phyloP scores from a whole-genome alignment of 345 rosid genomes.

The Aquilaria yunnanensis region DNA sequence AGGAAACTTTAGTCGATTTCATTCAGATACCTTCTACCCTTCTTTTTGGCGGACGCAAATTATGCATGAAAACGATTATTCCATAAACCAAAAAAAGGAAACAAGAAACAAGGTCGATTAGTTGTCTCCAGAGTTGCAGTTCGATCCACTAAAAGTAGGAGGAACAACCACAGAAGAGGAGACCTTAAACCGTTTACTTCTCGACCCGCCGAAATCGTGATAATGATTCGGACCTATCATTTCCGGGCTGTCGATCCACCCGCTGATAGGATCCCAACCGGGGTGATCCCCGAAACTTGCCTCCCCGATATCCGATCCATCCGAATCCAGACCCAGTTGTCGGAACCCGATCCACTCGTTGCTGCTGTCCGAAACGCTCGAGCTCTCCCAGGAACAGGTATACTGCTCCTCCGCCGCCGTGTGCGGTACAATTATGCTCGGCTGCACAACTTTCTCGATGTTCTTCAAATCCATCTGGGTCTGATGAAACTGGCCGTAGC shows the following conservation, averaged over 20 bases:
- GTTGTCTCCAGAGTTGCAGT: too few species aligned
- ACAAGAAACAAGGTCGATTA: too few species aligned
- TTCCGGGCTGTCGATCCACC: constrained; percentile 52
- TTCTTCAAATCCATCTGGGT: constrained; percentile 31
- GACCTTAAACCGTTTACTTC: constrained; percentile 62
- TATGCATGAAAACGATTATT: too few species aligned
- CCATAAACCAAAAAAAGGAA: too few species aligned
- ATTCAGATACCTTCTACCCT: too few species aligned
- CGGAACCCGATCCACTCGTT: constrained; percentile 45
- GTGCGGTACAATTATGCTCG: constrained; percentile 50
- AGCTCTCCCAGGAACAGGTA: constrained; percentile 42
- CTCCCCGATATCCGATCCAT: constrained; percentile 46
- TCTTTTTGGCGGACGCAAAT: too few species aligned
- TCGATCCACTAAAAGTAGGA: constrained; percentile 33
- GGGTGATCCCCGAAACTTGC: constrained; percentile 18
- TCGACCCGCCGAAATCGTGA: constrained; percentile 24
- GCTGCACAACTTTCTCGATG: constrained; percentile 58
- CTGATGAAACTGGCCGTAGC: constrained; percentile 20
- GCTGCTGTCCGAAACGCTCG: constrained; percentile 51
- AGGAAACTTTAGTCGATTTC: too few species aligned
- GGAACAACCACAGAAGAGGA: constrained; percentile 58
- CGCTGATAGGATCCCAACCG: constrained; percentile 15
- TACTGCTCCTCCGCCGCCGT: constrained; percentile 4
- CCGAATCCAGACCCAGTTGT: constrained; percentile 46
- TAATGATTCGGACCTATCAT: constrained; percentile 8